Evolutionary conservation across 192 early-diverging fungal species (phyloP).

Genomic region (Haplosporangium gracile): DNA sequence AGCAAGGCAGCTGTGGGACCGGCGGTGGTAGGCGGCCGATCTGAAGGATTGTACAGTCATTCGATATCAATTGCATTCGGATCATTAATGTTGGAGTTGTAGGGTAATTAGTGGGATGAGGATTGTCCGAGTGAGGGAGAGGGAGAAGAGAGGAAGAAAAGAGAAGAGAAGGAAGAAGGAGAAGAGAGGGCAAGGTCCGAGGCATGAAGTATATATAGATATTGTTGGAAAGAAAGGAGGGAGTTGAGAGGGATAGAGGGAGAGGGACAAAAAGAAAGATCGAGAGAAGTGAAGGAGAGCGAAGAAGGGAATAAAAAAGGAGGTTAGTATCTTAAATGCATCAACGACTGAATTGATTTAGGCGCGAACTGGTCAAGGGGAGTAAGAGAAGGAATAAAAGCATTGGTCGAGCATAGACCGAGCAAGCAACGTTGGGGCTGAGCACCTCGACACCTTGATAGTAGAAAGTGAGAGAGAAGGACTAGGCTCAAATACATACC

Average conservation of each 20-base stretch:
- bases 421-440: background rate
- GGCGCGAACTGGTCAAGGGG: background rate
- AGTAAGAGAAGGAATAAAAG: background rate
- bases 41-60: constrained; percentile 39
- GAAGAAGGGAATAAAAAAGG: constrained; percentile 10
- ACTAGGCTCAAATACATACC: constrained; percentile 23
- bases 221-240: background rate
- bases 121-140: background rate
- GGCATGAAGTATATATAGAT: background rate
- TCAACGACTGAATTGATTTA: background rate
- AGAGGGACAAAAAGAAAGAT: background rate
- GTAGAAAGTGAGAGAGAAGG: background rate
- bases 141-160: background rate
- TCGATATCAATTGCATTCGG: background rate
- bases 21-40: constrained; percentile 44
- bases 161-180: background rate
- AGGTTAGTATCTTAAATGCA: constrained; percentile 10
- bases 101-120: background rate
- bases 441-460: background rate
- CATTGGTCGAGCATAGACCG: background rate
- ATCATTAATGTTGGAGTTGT: background rate
- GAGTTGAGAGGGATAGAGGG: background rate
- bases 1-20: constrained; percentile 46
- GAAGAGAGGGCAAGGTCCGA: background rate
- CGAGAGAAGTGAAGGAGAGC: background rate